Evolutionary conservation across 352 stramenopile genomes (phyloP).

Genomic region (Pythium periplocum): DNA sequence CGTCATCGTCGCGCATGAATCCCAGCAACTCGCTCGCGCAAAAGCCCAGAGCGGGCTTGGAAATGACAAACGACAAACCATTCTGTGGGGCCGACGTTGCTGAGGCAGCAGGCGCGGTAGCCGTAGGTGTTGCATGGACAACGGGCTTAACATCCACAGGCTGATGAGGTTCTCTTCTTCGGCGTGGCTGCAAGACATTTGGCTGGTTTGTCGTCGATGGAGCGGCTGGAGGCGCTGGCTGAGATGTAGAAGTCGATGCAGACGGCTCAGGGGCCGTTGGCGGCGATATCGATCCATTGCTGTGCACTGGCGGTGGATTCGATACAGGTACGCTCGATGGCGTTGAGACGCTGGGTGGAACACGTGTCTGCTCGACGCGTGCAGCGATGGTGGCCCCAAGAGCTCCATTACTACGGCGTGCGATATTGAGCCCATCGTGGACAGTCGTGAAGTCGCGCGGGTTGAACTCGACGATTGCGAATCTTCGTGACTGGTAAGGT

Average conservation of each 20-base stretch:
- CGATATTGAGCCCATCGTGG: conserved; percentile 31
- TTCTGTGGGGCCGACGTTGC: background rate
- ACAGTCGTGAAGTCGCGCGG: conserved; percentile 35
- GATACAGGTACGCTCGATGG: background rate
- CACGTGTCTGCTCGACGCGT: background rate
- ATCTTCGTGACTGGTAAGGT: conserved; percentile 32
- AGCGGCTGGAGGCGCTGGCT: background rate
- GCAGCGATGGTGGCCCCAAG: background rate
- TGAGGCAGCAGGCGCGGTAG: background rate
- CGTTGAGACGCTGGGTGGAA: background rate
- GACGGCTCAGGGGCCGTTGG: background rate
- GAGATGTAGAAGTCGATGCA: background rate
- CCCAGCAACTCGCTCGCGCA: background rate
- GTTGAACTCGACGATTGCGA: conserved; percentile 34
- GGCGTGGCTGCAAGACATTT: conserved; percentile 1
- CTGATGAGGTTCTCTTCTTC: background rate
- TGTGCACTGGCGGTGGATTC: background rate
- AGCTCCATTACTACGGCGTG: conserved; percentile 20
- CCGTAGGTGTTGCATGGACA: background rate
- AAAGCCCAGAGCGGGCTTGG: background rate
- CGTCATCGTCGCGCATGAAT: conserved; percentile 21
- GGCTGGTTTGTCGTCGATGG: background rate
- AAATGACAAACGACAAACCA: background rate
- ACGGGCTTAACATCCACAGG: background rate
- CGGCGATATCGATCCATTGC: background rate